phyloP scores from a whole-genome alignment of 306 rosid species.

The Geum urbanum region DNA sequence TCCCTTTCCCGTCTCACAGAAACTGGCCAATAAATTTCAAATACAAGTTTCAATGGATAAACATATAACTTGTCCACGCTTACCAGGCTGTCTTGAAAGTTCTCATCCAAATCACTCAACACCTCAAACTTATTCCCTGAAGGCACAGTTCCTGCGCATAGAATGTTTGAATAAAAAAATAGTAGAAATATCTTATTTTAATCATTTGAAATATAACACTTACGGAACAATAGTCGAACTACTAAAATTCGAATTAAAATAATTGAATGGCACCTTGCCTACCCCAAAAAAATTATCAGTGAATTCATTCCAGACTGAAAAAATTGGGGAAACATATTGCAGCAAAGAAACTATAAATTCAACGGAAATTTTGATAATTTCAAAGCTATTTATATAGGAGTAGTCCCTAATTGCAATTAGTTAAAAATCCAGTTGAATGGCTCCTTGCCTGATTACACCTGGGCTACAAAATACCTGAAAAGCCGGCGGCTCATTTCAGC shows the following conservation, averaged over 20 bases:
- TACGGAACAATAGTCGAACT: slow-evolving; percentile 5
- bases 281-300: slow-evolving; percentile 2
- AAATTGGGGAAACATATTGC: slow-evolving; percentile 8
- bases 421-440: too few species aligned
- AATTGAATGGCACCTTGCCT: slow-evolving; percentile 12
- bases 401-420: slow-evolving; percentile 5
- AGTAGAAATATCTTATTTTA: not conserved
- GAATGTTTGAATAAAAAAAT: slow-evolving; percentile 25
- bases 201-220: slow-evolving; percentile 15
- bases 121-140: slow-evolving; percentile 57
- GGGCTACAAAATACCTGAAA: slow-evolving; percentile 8
- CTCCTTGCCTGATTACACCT: not conserved
- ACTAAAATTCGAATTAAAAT: slow-evolving; percentile 8
- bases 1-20: not conserved
- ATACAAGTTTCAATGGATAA: slow-evolving; percentile 11
- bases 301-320: slow-evolving; percentile 8
- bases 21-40: slow-evolving; percentile 4
- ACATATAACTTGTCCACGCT: slow-evolving; percentile 32
- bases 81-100: slow-evolving; percentile 41
- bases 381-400: slow-evolving; percentile 17
- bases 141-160: slow-evolving; percentile 46
- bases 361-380: slow-evolving; percentile 12
- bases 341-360: slow-evolving; percentile 11
- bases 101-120: slow-evolving; percentile 54
- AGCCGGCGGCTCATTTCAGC: not conserved